These are phyloP conservation scores for Naganishia vishniacii DNA, from an alignment of 768 basidiomycete genomes.

Conservation along the genomic window DNA sequence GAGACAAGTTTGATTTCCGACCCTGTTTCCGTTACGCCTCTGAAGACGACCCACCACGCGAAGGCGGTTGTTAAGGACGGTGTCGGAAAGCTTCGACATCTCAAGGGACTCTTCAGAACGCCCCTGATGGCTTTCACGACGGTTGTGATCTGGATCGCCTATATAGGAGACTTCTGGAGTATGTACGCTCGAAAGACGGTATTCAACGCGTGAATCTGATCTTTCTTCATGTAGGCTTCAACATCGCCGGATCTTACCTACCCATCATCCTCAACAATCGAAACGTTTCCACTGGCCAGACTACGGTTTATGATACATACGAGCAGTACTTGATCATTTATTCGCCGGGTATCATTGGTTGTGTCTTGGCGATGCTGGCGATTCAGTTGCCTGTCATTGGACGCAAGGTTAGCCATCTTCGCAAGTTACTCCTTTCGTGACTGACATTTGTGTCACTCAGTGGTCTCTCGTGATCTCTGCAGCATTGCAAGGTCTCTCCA, in stretches of 20 bases:
- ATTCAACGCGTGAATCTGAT: conserved; percentile 29
- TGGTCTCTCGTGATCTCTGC: conserved; percentile 31
- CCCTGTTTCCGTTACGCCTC: conserved; percentile 1
- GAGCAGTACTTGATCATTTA: conserved; percentile 47
- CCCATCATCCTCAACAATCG: conserved; percentile 48
- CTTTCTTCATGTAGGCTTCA: conserved; percentile 33
- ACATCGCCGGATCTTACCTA: conserved; percentile 47
- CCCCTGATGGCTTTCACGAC: conserved; percentile 40
- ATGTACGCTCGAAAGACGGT: neutral
- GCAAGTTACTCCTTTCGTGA: neutral
- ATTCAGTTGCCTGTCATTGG: conserved; percentile 42
- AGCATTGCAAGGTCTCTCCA: conserved; percentile 39
- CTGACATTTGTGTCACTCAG: neutral
- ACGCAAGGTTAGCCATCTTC: conserved; percentile 36
- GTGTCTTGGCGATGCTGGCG: conserved; percentile 39
- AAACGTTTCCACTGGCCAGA: conserved; percentile 37
- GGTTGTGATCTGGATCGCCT: conserved; percentile 41
- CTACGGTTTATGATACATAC: conserved; percentile 47
- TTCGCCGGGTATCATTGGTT: conserved; percentile 42
- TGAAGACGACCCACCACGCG: conserved; percentile 15
- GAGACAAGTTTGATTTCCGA: conserved; percentile 29
- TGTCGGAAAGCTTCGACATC: conserved; percentile 37
- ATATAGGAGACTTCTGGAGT: conserved; percentile 41
- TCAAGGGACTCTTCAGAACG: conserved; percentile 48
- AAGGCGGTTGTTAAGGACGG: conserved; percentile 30